A percentile compares a stretch with the other conserved stretches of the same genome.
Conservation (phyloP, 1,284 basidiomycete species). For the Ceratobasidium sp. region DNA sequence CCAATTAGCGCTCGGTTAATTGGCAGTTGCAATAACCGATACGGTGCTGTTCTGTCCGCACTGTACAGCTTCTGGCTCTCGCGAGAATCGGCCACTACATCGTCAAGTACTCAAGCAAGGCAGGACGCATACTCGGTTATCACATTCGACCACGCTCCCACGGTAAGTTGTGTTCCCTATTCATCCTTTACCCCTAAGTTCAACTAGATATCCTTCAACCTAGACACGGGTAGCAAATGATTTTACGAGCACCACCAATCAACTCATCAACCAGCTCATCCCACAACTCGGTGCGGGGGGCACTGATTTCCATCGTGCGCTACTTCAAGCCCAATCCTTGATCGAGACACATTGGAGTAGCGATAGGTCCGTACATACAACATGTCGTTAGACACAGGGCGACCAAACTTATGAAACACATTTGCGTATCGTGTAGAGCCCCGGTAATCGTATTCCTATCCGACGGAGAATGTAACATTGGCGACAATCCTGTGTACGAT, state of each 20-base stretch:
- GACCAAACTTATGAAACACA: neutral
- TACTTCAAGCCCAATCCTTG: conserved; percentile 58
- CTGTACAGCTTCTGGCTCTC: conserved; percentile 69
- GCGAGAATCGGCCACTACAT: conserved; percentile 59
- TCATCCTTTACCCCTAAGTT: conserved; percentile 48
- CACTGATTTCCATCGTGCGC: conserved; percentile 66
- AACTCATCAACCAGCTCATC: conserved; percentile 64
- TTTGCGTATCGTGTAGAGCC: conserved; percentile 56
- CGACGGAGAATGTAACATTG: conserved; percentile 67
- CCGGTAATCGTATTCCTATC: conserved; percentile 75
- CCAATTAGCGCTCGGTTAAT: conserved; percentile 63
- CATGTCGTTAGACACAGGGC: neutral
- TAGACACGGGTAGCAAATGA: conserved; percentile 62
- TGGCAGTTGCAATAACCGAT: conserved; percentile 63
- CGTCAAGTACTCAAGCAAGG: conserved; percentile 32
- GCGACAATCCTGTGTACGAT: conserved; percentile 63
- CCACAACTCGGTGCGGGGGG: conserved; percentile 58
- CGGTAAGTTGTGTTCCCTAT: conserved; percentile 46
- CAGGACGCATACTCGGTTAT: conserved; percentile 66
- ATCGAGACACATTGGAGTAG: conserved; percentile 69
- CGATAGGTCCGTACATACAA: conserved; percentile 62
- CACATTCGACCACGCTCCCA: conserved; percentile 62
- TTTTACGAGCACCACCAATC: conserved; percentile 64
- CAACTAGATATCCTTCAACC: neutral
- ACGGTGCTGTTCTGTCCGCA: conserved; percentile 71